These are phyloP conservation scores for Solanum hybrid DNA, from an alignment of 305 asterid species.

Conservation along the genomic window DNA sequence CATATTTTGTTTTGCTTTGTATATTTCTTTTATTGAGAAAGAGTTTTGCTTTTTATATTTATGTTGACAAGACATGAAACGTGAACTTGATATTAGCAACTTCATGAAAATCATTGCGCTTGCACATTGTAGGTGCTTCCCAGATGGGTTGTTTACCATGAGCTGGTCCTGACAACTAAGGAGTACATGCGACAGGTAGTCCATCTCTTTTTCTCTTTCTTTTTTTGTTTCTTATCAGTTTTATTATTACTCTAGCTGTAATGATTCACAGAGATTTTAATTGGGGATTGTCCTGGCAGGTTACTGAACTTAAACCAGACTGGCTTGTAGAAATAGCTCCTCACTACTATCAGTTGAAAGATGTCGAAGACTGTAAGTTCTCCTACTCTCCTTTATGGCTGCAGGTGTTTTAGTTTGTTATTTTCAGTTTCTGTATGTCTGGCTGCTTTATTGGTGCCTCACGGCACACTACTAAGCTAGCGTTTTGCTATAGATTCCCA, in stretches of 20 bases:
- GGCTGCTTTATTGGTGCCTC: neutral
- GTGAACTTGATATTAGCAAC: neutral
- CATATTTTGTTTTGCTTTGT: neutral
- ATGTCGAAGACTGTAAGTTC: constrained; percentile 74
- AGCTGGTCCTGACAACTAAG: constrained; percentile 80
- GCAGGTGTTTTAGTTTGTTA: neutral
- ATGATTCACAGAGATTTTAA: neutral
- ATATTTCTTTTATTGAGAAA: neutral
- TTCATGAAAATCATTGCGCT: neutral
- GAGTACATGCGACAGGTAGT: constrained; percentile 92
- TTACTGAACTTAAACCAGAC: constrained; percentile 79
- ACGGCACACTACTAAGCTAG: neutral
- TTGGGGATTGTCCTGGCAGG: constrained; percentile 14
- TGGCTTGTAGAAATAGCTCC: constrained; percentile 96
- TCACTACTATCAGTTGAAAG: constrained; percentile 78
- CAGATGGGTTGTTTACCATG: constrained; percentile 91
- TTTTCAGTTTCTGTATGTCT: neutral
- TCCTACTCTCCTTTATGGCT: constrained; percentile 10
- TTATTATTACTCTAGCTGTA: neutral
- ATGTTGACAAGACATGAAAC: neutral
- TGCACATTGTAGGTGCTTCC: constrained; percentile 46
- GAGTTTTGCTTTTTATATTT: neutral
- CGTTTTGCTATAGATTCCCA: neutral
- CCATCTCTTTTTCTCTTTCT: neutral
- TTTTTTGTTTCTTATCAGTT: neutral